phyloP scores from a whole-genome alignment of 176 grass and related monocot species.

The Dactylis glomerata region DNA sequence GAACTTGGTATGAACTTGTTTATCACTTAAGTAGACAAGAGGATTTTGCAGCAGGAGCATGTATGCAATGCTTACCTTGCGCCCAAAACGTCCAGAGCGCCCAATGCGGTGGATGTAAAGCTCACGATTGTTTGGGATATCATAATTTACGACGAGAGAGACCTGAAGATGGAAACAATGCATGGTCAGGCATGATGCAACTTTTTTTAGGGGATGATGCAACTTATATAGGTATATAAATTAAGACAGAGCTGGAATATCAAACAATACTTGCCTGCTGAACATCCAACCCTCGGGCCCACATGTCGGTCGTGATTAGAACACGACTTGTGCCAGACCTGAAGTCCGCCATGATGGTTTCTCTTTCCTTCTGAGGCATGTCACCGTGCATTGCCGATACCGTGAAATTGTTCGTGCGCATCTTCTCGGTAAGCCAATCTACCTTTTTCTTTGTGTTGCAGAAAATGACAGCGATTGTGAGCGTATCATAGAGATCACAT shows the following conservation, averaged over 20 bases:
- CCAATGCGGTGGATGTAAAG: conserved; percentile 98
- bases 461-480: conserved; percentile 98
- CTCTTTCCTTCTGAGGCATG: not conserved
- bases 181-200: not conserved
- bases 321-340: conserved; percentile 63
- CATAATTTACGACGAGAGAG: conserved; percentile 93
- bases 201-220: too few relatives aligned
- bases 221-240: not conserved
- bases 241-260: not conserved
- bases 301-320: conserved; percentile 90
- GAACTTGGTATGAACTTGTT: too few relatives aligned
- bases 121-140: conserved; percentile 93
- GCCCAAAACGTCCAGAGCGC: conserved; percentile 91
- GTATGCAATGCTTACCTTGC: conserved; percentile 63
- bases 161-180: conserved; percentile 44
- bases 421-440: not conserved
- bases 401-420: not conserved
- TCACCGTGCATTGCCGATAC: not conserved
- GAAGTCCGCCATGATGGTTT: conserved; percentile 35
- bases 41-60: not conserved
- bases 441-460: conserved; percentile 98
- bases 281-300: conserved; percentile 88
- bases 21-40: not conserved
- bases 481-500: conserved; percentile 95
- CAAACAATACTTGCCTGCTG: conserved; percentile 59